These are phyloP conservation scores for Zygoascus hellenicus DNA, from an alignment of 1,139 yeast species.

Conservation along the genomic window DNA sequence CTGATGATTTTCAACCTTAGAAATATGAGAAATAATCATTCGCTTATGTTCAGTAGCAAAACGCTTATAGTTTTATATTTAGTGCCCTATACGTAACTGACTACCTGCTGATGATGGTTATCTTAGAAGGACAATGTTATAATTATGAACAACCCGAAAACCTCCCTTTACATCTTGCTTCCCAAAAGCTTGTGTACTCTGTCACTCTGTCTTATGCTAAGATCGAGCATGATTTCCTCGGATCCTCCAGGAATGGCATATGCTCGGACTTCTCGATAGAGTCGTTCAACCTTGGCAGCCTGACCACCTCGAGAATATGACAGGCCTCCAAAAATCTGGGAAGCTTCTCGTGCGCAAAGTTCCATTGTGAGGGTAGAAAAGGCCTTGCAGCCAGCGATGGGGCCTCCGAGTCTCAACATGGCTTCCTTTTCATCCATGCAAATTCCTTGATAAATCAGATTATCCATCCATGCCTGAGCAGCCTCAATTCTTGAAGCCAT, in stretches of 20 bases:
- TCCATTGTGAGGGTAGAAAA: slow-evolving; percentile 39
- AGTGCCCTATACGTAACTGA: no score
- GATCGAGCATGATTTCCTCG: slow-evolving; percentile 42
- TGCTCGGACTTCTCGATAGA: slow-evolving; percentile 41
- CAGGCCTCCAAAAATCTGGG: slow-evolving; percentile 42
- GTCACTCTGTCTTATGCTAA: slow-evolving; percentile 38
- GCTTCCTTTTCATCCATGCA: slow-evolving; percentile 37
- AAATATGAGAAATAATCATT: no score
- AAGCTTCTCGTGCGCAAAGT: slow-evolving; percentile 41
- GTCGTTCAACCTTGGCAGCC: slow-evolving; percentile 40
- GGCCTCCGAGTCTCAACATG: slow-evolving; percentile 40
- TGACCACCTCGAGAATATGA: slow-evolving; percentile 42
- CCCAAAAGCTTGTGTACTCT: slow-evolving; percentile 38
- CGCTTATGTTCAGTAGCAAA: no score
- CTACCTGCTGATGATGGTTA: no score
- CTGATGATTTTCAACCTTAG: no score
- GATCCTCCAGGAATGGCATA: slow-evolving; percentile 43
- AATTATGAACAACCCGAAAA: no score
- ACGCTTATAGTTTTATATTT: no score
- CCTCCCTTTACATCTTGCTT: slow-evolving; percentile 33
- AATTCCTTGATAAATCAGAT: slow-evolving; percentile 34
- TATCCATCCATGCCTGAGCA: slow-evolving; percentile 36
- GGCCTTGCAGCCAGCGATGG: slow-evolving; percentile 42
- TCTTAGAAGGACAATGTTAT: no score
- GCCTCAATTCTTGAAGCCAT: slow-evolving; percentile 40